These are phyloP conservation scores for Rhododendron williamsianum DNA, from an alignment of 148 eudicot species.

Conservation along the genomic window DNA sequence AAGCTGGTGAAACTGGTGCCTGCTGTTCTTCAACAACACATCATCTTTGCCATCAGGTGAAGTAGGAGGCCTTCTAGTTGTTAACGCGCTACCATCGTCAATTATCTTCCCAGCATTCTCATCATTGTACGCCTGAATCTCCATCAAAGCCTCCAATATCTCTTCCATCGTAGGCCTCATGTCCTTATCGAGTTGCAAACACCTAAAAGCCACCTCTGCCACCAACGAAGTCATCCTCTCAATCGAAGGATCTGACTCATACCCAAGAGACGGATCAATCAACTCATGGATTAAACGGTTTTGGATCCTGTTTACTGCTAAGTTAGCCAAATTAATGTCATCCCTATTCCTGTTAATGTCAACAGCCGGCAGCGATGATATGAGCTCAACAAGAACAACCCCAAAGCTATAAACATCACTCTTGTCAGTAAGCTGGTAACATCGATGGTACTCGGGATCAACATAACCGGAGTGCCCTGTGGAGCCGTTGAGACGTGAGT, in stretches of 20 bases:
- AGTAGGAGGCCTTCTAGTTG: too few relatives aligned
- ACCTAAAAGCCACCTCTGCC: conserved; percentile 34
- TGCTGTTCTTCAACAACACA: too few relatives aligned
- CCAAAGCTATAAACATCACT: conserved; percentile 66
- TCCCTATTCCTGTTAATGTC: conserved; percentile 34
- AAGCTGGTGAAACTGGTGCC: too few relatives aligned
- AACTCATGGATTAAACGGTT: conserved; percentile 16
- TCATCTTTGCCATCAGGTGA: too few relatives aligned
- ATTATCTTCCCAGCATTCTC: neutral
- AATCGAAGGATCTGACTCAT: conserved; percentile 20
- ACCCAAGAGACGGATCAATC: conserved; percentile 31
- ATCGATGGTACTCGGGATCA: conserved; percentile 53
- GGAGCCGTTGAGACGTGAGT: conserved; percentile 36
- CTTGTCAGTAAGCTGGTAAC: conserved; percentile 52
- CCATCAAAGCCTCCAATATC: conserved; percentile 11
- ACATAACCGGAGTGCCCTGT: conserved; percentile 47
- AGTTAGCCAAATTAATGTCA: conserved; percentile 47
- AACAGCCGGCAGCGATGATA: conserved; percentile 51
- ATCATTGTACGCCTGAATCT: conserved; percentile 6
- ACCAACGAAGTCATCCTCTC: conserved; percentile 21
- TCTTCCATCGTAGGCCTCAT: conserved; percentile 32
- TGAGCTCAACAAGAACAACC: conserved; percentile 52
- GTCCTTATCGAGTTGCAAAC: conserved; percentile 26
- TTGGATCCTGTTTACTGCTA: conserved; percentile 36
- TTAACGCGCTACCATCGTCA: neutral